Base-by-base conservation (phyloP, 2,329 filamentous ascomycete species). In the Eutypa lata region DNA sequence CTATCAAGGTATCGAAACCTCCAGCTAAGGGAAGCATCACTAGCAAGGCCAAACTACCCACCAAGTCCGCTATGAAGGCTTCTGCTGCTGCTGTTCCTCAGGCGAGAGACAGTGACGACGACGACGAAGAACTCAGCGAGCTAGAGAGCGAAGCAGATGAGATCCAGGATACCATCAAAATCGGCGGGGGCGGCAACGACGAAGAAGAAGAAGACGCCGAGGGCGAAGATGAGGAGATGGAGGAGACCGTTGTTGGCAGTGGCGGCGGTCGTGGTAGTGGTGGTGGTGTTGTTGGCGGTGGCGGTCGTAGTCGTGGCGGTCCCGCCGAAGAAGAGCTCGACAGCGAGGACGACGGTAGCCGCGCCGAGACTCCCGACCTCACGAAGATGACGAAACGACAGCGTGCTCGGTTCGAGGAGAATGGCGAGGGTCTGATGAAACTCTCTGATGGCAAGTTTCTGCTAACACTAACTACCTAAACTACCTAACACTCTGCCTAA, bases 361-460 rank as follows among this genome's bases (percentile, higher is more conserved):
- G 73, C 35, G 79, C 69, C 5, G 80, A 73, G 42, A 77, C 79
- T 4, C 79, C 77, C 0, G 80, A 84, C 60, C 65, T 84, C 33
- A 74, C 78, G 35, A 83, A 82, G 68, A 81, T 85, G 79, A 85
- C 82, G 4, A 81, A 81, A 61, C 74, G 82, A 21, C 82, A 85
- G 62, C 73, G 82, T 38, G 82, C 82, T 24, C 76, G 81, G 16
- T 83, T 84, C 48, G 81, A 82, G 49, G 81, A 83, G 53, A 58
- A 76, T 72, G 44, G 78, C 75, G 65, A 77, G 79, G 61, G 80
- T 75, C 63, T 69, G 16, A 78, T 84, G 77, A 84, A 84, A 65
- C 67, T 85, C 0, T 84, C 82, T 3, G 81, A 85, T 67, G 81
- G 81, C 80, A 69, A 57, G 78, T 63, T 13, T 2, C n/a, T n/a